These are phyloP conservation scores for Syzygium malaccense DNA, from an alignment of 441 rosid genomes.

Conservation along the genomic window DNA sequence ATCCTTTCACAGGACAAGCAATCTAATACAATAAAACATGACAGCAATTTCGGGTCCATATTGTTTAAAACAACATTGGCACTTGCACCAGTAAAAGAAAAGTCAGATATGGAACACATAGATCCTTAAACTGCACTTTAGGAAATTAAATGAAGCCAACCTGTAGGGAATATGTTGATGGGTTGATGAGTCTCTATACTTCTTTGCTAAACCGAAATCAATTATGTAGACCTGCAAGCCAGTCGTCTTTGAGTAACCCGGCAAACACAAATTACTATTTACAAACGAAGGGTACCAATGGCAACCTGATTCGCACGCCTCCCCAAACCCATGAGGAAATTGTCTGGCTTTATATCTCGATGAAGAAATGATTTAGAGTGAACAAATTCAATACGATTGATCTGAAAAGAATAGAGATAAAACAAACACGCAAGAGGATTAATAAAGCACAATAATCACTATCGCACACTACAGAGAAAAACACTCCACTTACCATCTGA, in stretches of 20 bases:
- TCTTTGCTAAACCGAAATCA: constrained; percentile 98
- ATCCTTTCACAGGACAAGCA: not conserved
- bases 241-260: not conserved
- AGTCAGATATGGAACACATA: not conserved
- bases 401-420: constrained; percentile 34
- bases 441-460: not conserved
- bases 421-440: not conserved
- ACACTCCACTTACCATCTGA: constrained; percentile 5
- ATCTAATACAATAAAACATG: not conserved
- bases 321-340: constrained; percentile 97
- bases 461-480: not conserved
- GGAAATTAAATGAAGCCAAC: constrained; percentile 19
- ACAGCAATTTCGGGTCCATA: not conserved
- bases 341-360: constrained; percentile 98
- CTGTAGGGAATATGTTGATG: constrained; percentile 97
- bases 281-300: not conserved
- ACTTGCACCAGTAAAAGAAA: not conserved
- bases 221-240: constrained; percentile 69
- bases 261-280: not conserved
- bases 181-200: constrained; percentile 80
- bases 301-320: constrained; percentile 95
- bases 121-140: not conserved
- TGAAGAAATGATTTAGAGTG: constrained; percentile 96
- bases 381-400: constrained; percentile 85
- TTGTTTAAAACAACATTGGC: not conserved